Base-by-base conservation (phyloP, 768 basidiomycete genomes). In the Trametes villosa region DNA sequence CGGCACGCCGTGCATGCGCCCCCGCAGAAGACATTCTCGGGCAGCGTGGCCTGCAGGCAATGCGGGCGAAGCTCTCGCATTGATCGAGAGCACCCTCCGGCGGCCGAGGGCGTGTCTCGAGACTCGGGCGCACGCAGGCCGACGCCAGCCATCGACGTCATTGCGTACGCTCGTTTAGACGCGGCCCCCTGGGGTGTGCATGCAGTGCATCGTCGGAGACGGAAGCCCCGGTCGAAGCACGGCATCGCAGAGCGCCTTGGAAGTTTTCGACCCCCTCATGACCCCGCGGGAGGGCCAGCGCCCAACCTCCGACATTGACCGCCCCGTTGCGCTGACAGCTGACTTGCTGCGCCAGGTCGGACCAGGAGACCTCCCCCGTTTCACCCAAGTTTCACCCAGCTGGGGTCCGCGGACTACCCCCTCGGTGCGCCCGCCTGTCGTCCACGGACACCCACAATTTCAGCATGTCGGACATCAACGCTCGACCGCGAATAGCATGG, bases 161-260 rank as follows among this genome's bases (percentile, higher is more conserved):
- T 61, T 26, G 30, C 5, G 30, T n/a, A 49, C 41, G 2, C 27
- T 7, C 27, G 29, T 38, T 18, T 17, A 26, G 26, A 38, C 45
- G 36, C 24, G 26, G 22, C 40, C 11, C 4, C 41, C 20, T 42
- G 36, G 13, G 36, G 33, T 41, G 33, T 55, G 31, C 53, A 40
- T 61, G 40, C 41, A 31, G 40, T 44, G n/a, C n/a, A n/a, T 56
- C 34, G 27, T 36, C 60, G 60, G 53, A 15, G 53, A 50, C 45
- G 47, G 47, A 33, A 30, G 36, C n/a, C 26, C 55, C 47, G 56
- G 34, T 4, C 12, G 54, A 48, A 47, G 55, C 55, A 56, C 11
- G 12, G 18, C 6, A 47, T 27, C 20, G 26, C n/a, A 30, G 36
- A 34, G 38, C 29, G 30, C 24, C 15, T 24, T 26, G 15, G 41